Evolutionary conservation across 2,329 filamentous ascomycete species (phyloP).

Genomic region (Neurospora crassa): DNA sequence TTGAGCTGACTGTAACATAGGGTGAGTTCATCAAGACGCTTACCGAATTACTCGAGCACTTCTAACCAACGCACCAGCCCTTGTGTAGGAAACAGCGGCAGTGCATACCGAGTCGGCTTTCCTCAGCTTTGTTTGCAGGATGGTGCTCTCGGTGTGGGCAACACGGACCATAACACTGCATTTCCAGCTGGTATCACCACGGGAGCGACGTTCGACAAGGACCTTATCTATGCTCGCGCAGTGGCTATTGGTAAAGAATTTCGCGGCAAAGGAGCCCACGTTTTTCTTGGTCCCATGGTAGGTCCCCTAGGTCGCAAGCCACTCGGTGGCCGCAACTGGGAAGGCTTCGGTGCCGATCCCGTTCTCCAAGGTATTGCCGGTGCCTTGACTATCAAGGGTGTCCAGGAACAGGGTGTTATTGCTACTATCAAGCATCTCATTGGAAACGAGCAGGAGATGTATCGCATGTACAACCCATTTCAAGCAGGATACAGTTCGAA

Average conservation of each 20-base stretch:
- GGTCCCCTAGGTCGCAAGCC: conserved; percentile 65
- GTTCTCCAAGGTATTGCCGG: conserved; percentile 63
- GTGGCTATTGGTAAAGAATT: conserved; percentile 62
- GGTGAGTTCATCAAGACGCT: conserved; percentile 7
- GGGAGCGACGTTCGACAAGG: conserved; percentile 67
- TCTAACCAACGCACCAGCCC: conserved; percentile 28
- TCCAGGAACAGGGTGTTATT: conserved; percentile 73
- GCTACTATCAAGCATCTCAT: conserved; percentile 75
- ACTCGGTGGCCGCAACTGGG: conserved; percentile 65
- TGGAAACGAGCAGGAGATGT: conserved; percentile 62
- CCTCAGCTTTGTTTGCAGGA: conserved; percentile 65
- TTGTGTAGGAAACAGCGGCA: conserved; percentile 71
- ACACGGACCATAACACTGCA: conserved; percentile 64
- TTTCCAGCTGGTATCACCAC: conserved; percentile 74
- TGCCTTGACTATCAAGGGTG: conserved; percentile 64
- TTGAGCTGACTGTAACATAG: conserved; percentile 9
- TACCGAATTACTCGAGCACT: conserved; percentile 3
- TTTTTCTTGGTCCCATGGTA: conserved; percentile 61
- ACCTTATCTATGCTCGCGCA: conserved; percentile 58
- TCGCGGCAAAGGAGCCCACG: conserved; percentile 62
- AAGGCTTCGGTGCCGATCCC: conserved; percentile 63
- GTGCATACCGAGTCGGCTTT: conserved; percentile 59
- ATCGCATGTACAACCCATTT: conserved; percentile 45
- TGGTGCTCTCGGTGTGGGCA: conserved; percentile 59
- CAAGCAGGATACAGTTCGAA: conserved; percentile 44